phyloP scores from a whole-genome alignment of 306 rosid genomes.

The Trifolium subterraneum region DNA sequence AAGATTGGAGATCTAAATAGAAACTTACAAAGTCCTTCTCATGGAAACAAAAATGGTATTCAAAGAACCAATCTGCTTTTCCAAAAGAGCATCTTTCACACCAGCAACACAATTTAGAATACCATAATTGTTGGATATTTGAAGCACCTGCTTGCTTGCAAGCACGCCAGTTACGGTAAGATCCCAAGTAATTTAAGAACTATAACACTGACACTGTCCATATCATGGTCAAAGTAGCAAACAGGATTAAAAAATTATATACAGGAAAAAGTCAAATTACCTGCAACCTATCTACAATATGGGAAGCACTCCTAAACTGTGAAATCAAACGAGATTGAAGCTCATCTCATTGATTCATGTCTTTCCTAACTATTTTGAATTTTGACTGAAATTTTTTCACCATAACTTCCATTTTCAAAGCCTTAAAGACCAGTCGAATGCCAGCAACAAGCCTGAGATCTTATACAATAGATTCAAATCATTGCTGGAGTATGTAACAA shows the following conservation, averaged over 20 bases:
- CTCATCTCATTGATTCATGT: conserved; percentile 64
- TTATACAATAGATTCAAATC: too few relatives aligned
- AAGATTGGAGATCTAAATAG: conserved; percentile 14
- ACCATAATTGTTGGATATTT: conserved; percentile 59
- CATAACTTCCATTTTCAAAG: conserved; percentile 63
- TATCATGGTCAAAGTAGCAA: conserved; percentile 7
- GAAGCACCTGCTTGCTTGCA: conserved; percentile 70
- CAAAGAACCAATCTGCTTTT: conserved; percentile 74
- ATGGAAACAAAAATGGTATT: conserved; percentile 61
- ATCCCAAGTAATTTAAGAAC: conserved; percentile 24
- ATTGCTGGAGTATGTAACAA: too few relatives aligned
- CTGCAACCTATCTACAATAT: conserved; percentile 73
- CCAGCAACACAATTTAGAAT: conserved; percentile 50
- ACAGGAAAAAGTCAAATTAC: conserved; percentile 38
- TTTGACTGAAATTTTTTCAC: conserved; percentile 71
- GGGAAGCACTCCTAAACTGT: conserved; percentile 68
- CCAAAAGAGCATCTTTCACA: conserved; percentile 55
- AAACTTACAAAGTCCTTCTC: conserved; percentile 62
- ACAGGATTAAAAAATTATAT: background rate
- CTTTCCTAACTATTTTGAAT: conserved; percentile 66
- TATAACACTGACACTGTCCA: conserved; percentile 10
- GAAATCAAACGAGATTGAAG: conserved; percentile 70
- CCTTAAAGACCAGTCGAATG: background rate
- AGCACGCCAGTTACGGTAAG: conserved; percentile 18
- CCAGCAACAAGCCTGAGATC: conserved; percentile 25